Percentiles rank a stretch among this genome's conserved stretches.
These are phyloP conservation scores for Vitellaria paradoxa DNA, from an alignment of 179 eudicot species.

Conservation along the genomic window DNA sequence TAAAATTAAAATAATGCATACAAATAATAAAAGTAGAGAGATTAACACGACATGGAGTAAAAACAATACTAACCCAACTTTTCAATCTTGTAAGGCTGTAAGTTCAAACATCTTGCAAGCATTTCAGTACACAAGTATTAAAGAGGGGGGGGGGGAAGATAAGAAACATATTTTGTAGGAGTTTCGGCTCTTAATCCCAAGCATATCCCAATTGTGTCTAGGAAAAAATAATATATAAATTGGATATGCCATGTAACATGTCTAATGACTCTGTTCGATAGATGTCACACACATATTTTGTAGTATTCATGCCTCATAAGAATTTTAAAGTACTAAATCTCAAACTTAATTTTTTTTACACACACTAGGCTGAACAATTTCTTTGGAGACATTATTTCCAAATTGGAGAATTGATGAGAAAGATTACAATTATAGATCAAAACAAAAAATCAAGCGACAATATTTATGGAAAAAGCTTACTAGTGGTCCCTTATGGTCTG, in stretches of 20 bases:
- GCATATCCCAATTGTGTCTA: no score
- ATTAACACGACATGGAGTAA: background rate
- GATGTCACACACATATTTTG: no score
- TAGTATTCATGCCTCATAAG: background rate
- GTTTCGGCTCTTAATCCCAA: no score
- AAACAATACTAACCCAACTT: no score
- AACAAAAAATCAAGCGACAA: background rate
- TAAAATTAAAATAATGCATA: background rate
- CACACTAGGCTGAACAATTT: background rate
- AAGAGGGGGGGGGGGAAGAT: no score
- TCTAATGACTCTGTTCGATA: no score
- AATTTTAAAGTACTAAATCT: background rate
- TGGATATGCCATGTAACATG: no score
- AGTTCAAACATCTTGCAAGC: no score
- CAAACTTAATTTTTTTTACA: background rate
- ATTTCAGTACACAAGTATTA: no score
- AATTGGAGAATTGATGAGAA: background rate
- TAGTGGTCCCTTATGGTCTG: background rate
- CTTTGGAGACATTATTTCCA: background rate
- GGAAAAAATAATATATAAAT: no score
- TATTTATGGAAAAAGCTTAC: background rate
- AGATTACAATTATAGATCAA: background rate
- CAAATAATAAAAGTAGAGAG: background rate
- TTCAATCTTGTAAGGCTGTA: no score
- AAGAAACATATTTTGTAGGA: no score